These are phyloP conservation scores for Arabidopsis arenosa DNA, from an alignment of 345 rosid species.

Conservation along the genomic window DNA sequence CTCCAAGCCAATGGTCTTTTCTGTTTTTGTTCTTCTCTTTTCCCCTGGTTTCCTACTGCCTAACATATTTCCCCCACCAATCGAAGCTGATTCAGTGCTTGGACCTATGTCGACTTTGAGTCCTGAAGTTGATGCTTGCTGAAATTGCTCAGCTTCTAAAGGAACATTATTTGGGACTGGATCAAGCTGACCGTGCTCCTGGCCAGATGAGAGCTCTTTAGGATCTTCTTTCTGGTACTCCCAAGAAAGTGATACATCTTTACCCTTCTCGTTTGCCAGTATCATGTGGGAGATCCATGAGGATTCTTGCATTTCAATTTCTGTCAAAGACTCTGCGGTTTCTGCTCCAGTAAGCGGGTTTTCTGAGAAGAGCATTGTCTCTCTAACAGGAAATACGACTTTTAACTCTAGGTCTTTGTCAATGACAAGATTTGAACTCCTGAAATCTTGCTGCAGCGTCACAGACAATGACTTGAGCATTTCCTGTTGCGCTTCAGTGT, in stretches of 20 bases:
- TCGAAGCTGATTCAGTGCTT: slow-evolving; percentile 44
- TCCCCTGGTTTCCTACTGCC: slow-evolving; percentile 59
- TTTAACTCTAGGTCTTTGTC: slow-evolving; percentile 62
- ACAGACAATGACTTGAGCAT: slow-evolving; percentile 56
- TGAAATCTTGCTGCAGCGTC: slow-evolving; percentile 59
- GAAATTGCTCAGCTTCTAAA: slow-evolving; percentile 50
- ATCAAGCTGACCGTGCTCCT: slow-evolving; percentile 51
- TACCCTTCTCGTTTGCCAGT: slow-evolving; percentile 67
- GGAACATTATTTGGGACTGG: slow-evolving; percentile 43
- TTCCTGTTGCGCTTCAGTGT: slow-evolving; percentile 52
- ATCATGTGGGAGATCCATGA: slow-evolving; percentile 65
- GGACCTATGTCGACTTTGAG: slow-evolving; percentile 44
- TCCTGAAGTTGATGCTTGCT: slow-evolving; percentile 45
- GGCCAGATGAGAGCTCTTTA: slow-evolving; percentile 52
- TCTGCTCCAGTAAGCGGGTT: slow-evolving; percentile 32
- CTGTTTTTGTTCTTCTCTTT: slow-evolving; percentile 73
- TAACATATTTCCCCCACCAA: slow-evolving; percentile 42
- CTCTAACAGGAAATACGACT: slow-evolving; percentile 48
- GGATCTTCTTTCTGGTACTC: slow-evolving; percentile 65
- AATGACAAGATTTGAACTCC: slow-evolving; percentile 56
- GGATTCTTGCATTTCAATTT: slow-evolving; percentile 52
- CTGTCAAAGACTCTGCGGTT: slow-evolving; percentile 48
- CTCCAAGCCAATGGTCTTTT: slow-evolving; percentile 85
- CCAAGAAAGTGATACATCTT: slow-evolving; percentile 66
- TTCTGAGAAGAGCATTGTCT: slow-evolving; percentile 46